A percentile compares a stretch with the other conserved stretches of the same genome.
Evolutionary conservation across 305 asterid genomes (phyloP).

Genomic region (Ruellia speciosa): DNA sequence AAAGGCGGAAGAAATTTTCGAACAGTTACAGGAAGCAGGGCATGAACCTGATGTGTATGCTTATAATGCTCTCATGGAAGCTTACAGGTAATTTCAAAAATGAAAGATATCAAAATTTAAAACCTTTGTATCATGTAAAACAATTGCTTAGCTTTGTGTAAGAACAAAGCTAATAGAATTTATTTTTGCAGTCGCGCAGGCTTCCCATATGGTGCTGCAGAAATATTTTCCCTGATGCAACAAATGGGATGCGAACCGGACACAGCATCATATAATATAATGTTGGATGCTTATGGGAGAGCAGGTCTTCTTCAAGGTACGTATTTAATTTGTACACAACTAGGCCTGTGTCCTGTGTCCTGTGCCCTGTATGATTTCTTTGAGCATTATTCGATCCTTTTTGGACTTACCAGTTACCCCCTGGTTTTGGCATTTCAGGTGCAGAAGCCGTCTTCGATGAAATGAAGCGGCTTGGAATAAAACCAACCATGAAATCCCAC

Average conservation of each 20-base stretch:
- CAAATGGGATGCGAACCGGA: conserved; percentile 87
- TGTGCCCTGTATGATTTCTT: too few relatives aligned
- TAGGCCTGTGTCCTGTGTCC: too few relatives aligned
- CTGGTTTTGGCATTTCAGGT: conserved; percentile 24
- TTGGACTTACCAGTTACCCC: too few relatives aligned
- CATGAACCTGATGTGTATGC: conserved; percentile 80
- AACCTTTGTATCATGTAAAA: too few relatives aligned
- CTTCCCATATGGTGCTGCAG: conserved; percentile 73
- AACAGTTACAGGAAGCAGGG: conserved; percentile 76
- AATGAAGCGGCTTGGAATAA: conserved; percentile 61
- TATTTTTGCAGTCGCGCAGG: conserved; percentile 64
- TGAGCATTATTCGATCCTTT: too few relatives aligned
- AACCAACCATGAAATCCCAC: conserved; percentile 77
- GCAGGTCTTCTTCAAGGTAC: conserved; percentile 72
- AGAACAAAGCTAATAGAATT: neutral
- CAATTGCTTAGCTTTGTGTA: neutral
- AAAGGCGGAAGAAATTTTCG: conserved; percentile 78
- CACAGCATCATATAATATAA: conserved; percentile 72
- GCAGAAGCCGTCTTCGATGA: conserved; percentile 76
- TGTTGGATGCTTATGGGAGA: conserved; percentile 86
- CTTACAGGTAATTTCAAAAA: conserved; percentile 57
- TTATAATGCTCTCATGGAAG: conserved; percentile 87
- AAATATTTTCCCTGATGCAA: conserved; percentile 76
- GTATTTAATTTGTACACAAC: neutral
- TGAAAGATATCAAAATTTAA: neutral